phyloP scores from a whole-genome alignment of 768 basidiomycete species.

The Russula sp. region DNA sequence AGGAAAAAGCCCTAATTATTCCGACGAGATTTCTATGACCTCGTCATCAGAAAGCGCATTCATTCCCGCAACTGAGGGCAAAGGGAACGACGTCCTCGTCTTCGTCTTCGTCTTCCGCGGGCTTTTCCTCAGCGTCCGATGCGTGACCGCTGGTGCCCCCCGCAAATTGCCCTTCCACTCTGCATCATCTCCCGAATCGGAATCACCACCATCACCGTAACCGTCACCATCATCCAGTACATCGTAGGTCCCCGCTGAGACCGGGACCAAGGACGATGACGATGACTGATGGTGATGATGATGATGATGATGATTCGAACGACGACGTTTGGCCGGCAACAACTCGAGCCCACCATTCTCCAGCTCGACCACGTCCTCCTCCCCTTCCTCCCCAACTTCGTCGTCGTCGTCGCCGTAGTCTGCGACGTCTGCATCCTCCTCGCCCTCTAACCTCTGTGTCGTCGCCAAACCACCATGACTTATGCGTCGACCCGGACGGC shows the following conservation, averaged over 20 bases:
- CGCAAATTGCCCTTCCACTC: conserved; percentile 9
- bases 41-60: neutral
- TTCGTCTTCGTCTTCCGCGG: neutral
- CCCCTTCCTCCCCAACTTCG: neutral
- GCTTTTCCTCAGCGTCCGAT: neutral
- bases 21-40: conserved; percentile 15
- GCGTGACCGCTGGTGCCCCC: neutral
- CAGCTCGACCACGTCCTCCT: neutral
- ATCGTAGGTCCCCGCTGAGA: neutral
- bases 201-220: neutral
- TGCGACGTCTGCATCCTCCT: neutral
- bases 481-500: neutral
- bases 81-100: neutral
- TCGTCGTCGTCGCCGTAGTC: neutral
- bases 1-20: neutral
- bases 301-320: neutral
- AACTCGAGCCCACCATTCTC: neutral
- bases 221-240: neutral
- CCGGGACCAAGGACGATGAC: neutral
- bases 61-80: neutral
- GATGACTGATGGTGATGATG: no score
- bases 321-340: conserved; percentile 10
- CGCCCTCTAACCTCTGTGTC: neutral
- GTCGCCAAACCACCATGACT: neutral
- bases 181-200: neutral